Base-by-base conservation (phyloP, 2,329 filamentous ascomycete genomes). In the Penicillium frequentans region DNA sequence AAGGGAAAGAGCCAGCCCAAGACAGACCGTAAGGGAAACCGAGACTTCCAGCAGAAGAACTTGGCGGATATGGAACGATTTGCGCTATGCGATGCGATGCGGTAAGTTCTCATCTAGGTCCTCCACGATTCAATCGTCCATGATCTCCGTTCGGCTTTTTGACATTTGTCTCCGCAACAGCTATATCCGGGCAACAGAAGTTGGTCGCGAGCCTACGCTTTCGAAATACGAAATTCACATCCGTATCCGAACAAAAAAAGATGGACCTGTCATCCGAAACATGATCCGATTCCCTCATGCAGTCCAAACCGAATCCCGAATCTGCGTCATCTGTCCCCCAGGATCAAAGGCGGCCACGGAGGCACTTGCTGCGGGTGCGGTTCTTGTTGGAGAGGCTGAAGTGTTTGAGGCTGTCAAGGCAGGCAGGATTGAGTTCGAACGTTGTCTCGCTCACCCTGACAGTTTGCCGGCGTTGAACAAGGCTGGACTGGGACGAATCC, bases 261-360 rank as follows among this genome's bases (percentile, higher is more conserved):
- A 92, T 75, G 92, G 93, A 0, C 89, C 93, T 19, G 86, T 95
- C 9, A 83, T 99, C 64, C 90, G 93, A 62, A 96, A 90, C 78
- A 90, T 91, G 72, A 83, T 99, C 71, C 88, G 89, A 43, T 87
- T 99, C 19, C 95, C 95, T 0, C 89, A 96, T 75, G 89, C 93
- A 5, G 90, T 98, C 64, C 90, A 91, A 74, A 96, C 90, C 61
- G 91, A 96, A 73, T 83, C 92, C 51, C 87, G 88, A 61, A 92
- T 99, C 69, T 95, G 89, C 70, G 95, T 98, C 55, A 90, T 99
- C 65, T 93, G 90, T 73, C 87, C 90, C n/a, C 89, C 93, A 54
- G 88, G 87, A 63, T 92, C 90, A 62, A 83, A 86, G 60, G 83
- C 86, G 50, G 91, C 88, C 52, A 82, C 85, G 63, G 88, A 91